A percentile compares a stretch with the other conserved stretches of the same genome.
Evolutionary conservation across 2,329 filamentous ascomycete species (phyloP).

Genomic region (Catunica adiposa): DNA sequence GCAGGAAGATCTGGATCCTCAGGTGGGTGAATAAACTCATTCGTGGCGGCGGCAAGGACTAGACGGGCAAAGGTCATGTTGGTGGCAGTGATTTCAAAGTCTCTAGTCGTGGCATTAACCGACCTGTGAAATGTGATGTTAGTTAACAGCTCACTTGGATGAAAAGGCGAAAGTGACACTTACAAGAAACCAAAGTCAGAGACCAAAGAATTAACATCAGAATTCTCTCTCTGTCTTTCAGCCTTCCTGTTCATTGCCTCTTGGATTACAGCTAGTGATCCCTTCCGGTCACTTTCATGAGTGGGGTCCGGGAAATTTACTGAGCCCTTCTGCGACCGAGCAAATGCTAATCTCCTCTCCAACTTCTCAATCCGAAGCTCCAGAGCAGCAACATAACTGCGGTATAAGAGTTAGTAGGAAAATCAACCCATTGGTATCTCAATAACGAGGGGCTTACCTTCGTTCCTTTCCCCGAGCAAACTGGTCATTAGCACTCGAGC

Average conservation of each 20-base stretch:
- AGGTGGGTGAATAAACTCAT: slow-evolving; percentile 51
- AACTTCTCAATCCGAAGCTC: slow-evolving; percentile 81
- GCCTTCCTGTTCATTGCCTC: slow-evolving; percentile 49
- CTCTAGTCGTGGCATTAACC: slow-evolving; percentile 83
- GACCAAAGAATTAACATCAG: slow-evolving; percentile 78
- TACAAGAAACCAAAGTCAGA: slow-evolving; percentile 87
- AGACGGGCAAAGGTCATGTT: slow-evolving; percentile 88
- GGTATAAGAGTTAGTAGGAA: not conserved
- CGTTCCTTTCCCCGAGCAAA: slow-evolving; percentile 90
- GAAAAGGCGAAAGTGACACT: slow-evolving; percentile 20
- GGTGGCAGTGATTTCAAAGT: slow-evolving; percentile 76
- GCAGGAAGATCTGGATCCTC: slow-evolving; percentile 46
- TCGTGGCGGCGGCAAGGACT: slow-evolving; percentile 65
- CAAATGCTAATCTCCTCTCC: slow-evolving; percentile 58
- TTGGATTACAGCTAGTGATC: slow-evolving; percentile 44
- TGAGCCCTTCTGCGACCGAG: slow-evolving; percentile 53
- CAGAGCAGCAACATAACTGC: slow-evolving; percentile 80
- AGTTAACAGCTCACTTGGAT: not conserved
- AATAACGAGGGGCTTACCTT: slow-evolving; percentile 36
- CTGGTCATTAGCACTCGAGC: slow-evolving; percentile 87
- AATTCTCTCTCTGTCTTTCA: slow-evolving; percentile 53
- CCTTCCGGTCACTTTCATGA: slow-evolving; percentile 38
- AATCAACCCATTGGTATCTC: not conserved
- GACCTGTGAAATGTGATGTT: slow-evolving; percentile 36
- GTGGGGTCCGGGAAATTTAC: slow-evolving; percentile 33